Percentiles rank a stretch among this genome's conserved stretches.
Conservation (phyloP, 177 flowering plant species). For the Vitis hybrid region DNA sequence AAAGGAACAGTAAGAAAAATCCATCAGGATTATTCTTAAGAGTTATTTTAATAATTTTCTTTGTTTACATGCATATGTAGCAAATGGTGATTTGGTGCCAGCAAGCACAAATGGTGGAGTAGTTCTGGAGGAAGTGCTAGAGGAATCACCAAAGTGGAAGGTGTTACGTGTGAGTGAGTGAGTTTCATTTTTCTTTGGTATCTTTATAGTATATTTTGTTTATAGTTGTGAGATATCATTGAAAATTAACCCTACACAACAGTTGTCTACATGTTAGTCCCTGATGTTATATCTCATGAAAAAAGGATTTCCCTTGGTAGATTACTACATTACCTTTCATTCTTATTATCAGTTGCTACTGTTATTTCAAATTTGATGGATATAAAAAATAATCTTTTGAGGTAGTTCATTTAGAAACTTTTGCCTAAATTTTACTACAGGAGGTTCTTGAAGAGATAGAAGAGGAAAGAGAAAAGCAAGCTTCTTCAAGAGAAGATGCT, state of each 20-base stretch:
- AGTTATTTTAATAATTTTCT: constrained; percentile 3
- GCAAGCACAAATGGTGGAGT: constrained; percentile 29
- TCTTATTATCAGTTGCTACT: background rate
- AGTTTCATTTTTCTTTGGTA: constrained; percentile 35
- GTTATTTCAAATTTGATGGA: background rate
- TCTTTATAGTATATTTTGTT: constrained; percentile 2
- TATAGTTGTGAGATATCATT: background rate
- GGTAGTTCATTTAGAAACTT: background rate
- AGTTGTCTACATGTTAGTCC: background rate
- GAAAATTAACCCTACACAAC: background rate
- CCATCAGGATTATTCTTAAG: background rate
- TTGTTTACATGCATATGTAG: constrained; percentile 15
- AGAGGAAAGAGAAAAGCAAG: constrained; percentile 65
- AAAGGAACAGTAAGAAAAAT: too few species aligned
- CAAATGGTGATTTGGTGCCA: constrained; percentile 31
- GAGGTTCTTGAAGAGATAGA: constrained; percentile 87
- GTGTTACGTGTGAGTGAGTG: constrained; percentile 98
- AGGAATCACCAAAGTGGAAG: constrained; percentile 98
- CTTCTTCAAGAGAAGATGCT: constrained; percentile 33
- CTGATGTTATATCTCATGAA: background rate
- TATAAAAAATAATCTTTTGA: background rate
- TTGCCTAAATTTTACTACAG: constrained; percentile 29
- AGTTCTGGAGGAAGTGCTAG: constrained; percentile 73
- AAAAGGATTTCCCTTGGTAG: background rate
- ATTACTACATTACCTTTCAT: background rate